Base-by-base conservation (phyloP, 2,329 filamentous ascomycete genomes). In the Colletotrichum sp. region DNA sequence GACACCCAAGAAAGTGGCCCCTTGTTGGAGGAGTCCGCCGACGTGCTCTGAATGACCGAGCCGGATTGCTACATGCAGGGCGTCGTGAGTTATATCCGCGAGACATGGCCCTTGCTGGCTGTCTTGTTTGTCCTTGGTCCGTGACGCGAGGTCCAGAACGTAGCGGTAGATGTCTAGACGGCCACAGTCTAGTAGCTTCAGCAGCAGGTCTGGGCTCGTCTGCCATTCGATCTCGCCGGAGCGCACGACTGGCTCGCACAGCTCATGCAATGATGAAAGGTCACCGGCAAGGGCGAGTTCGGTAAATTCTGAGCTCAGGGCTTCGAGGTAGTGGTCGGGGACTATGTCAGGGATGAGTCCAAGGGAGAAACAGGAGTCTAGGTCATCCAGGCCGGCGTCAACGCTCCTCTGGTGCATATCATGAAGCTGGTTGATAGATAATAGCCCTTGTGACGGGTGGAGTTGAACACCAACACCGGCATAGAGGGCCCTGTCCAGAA, bases 161-260 rank as follows among this genome's bases (percentile, higher is more conserved):
- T 83, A 83, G 21, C 79, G 77, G 43, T 80, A 83, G 12, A 81
- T 73, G 9, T 81, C 79, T 26, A 80, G 55, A 8, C 77, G 77
- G 7, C 76, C 79, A 4, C 74, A 75, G 8, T 81, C 76, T 4
- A 83, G 79, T 6, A 82, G 75, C n/a, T 80, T 74, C 4, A 79
- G 70, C 9, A 83, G 78, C 6, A 83, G 70, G 0, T 74, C 71
- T 0, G 78, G 64, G 24, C 81, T 77, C 57, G 78, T 78, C 28
- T 78, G 64, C n/a, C 82, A 66, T 48, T 78, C 77, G n/a, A 82
- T 73, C 48, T 81, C 80, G 6, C 79, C 78, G 2, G 81, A 81
- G 7, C 79, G 76, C 10, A 81, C 72, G 12, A 82, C 76, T 6
- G 82, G 82, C 63, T 82, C 81, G 65, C 80, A 82, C 16, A 81